Evolutionary conservation across 139 green algal genomes (phyloP).

Genomic region (Coelastrella sp.): DNA sequence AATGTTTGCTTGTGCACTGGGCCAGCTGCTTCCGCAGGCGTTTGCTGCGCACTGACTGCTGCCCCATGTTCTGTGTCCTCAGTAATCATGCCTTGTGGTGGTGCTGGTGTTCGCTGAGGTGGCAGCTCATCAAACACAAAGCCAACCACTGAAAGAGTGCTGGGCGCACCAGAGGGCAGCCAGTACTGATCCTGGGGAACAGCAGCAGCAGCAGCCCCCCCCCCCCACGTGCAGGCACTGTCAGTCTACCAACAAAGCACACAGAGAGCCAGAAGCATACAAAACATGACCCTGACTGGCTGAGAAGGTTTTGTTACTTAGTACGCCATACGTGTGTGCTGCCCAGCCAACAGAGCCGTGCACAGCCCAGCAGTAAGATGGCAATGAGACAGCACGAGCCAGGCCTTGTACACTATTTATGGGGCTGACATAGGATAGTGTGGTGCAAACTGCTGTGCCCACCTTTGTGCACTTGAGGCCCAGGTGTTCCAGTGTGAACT

Average conservation of each 20-base stretch:
- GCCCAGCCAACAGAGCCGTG: no score
- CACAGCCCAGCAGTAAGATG: no score
- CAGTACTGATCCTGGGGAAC: constrained; percentile 31
- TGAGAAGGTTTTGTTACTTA: no score
- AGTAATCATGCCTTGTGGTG: constrained; percentile 5
- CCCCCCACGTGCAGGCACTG: no score
- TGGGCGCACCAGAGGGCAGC: constrained; percentile 29
- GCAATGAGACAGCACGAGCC: no score
- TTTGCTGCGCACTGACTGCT: neutral
- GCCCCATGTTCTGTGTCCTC: neutral
- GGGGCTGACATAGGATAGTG: no score
- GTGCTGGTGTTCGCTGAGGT: neutral
- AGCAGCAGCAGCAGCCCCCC: neutral
- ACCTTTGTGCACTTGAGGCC: constrained; percentile 44
- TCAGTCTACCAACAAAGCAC: no score
- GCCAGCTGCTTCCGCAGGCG: neutral
- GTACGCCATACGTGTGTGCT: no score
- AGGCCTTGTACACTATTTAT: no score
- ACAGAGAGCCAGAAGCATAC: no score
- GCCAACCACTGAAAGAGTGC: constrained; percentile 40
- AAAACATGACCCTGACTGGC: no score
- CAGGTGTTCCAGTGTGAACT: constrained; percentile 27
- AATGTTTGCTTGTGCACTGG: neutral
- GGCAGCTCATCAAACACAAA: constrained; percentile 49
- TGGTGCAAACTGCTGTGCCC: neutral